Percentiles rank a stretch among this genome's conserved stretches.
Conservation (phyloP, 2,329 filamentous ascomycete genomes). For the Rutstroemia sp. region DNA sequence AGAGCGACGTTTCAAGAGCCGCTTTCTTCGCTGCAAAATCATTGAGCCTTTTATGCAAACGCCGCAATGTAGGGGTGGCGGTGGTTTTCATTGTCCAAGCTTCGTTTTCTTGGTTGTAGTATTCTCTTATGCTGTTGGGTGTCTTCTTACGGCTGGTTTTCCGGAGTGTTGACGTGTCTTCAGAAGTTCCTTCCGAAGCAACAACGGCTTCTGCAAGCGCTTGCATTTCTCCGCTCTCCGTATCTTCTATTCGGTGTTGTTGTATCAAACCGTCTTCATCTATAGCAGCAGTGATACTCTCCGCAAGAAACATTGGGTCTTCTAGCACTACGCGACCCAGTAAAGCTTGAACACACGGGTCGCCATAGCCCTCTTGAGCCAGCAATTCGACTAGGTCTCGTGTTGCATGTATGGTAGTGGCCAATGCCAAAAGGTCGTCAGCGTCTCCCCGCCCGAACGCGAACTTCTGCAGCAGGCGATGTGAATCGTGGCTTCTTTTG, state of each 20-base stretch:
- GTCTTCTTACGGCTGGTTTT: constrained; percentile 35
- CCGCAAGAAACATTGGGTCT: constrained; percentile 60
- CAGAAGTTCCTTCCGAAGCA: constrained; percentile 53
- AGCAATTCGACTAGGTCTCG: constrained; percentile 53
- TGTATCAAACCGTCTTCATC: constrained; percentile 87
- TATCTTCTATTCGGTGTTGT: constrained; percentile 70
- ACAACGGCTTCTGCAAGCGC: constrained; percentile 67
- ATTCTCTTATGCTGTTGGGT: constrained; percentile 42
- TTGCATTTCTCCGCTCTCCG: constrained; percentile 61
- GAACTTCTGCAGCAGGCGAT: constrained; percentile 89
- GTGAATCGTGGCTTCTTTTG: constrained; percentile 72
- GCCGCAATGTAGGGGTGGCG: constrained; percentile 59
- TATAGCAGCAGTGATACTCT: constrained; percentile 67
- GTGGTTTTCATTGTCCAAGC: constrained; percentile 58
- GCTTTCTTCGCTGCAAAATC: constrained; percentile 52
- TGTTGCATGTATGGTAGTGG: constrained; percentile 71
- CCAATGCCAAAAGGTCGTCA: constrained; percentile 80
- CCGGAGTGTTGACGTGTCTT: constrained; percentile 43
- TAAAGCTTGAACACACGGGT: constrained; percentile 38
- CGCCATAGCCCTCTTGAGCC: constrained; percentile 14
- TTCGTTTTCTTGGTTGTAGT: constrained; percentile 53
- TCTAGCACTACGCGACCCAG: constrained; percentile 55
- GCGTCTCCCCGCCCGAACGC: constrained; percentile 85
- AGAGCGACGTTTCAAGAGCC: constrained; percentile 52
- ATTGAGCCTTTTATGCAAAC: constrained; percentile 62